Evolutionary conservation across 306 rosid genomes (phyloP).

Genomic region (Cotoneaster glaucophyllus): DNA sequence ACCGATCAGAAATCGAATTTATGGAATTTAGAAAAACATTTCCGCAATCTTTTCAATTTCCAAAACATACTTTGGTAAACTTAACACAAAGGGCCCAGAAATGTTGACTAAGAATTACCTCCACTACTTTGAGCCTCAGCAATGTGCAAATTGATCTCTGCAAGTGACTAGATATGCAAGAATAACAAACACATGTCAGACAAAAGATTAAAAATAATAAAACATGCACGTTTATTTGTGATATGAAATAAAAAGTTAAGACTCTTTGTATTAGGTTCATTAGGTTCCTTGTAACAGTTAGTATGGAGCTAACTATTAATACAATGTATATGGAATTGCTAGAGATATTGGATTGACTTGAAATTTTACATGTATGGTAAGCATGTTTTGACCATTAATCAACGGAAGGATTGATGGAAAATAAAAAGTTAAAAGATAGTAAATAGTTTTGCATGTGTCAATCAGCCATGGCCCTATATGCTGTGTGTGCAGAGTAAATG

Average conservation of each 20-base stretch:
- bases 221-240: background rate
- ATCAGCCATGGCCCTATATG: background rate
- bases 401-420: background rate
- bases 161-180: slow-evolving; percentile 60
- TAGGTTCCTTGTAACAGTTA: background rate
- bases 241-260: background rate
- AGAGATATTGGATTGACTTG: background rate
- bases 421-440: background rate
- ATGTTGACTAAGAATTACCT: slow-evolving; percentile 51
- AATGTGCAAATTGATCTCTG: slow-evolving; percentile 67
- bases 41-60: background rate
- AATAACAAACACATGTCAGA: slow-evolving; percentile 29
- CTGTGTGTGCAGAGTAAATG: background rate
- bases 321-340: background rate
- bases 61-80: background rate
- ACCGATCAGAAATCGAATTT: background rate
- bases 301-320: background rate
- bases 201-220: background rate
- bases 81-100: background rate
- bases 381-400: background rate
- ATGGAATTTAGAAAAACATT: background rate
- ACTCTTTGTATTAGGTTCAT: background rate
- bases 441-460: background rate
- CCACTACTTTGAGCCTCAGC: slow-evolving; percentile 24
- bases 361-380: slow-evolving; percentile 1